Evolutionary conservation across 2,329 filamentous ascomycete genomes (phyloP), one percentile per base, ranked within the genome.

Genomic region (Teratosphaeria pseudoeucalypti): DNA sequence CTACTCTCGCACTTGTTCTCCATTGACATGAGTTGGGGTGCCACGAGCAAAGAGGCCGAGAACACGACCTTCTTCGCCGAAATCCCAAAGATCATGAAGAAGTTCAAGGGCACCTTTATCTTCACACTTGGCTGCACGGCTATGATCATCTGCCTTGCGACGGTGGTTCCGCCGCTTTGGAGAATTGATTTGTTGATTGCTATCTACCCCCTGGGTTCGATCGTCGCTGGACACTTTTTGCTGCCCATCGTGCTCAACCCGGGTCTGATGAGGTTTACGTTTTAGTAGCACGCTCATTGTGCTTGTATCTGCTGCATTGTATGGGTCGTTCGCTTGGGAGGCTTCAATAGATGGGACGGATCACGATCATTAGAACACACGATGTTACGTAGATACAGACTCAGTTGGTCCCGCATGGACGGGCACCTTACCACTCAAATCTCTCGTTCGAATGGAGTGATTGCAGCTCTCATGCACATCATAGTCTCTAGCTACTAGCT

Each of bases 251-350:
- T 77, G 59, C 72, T 86, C 62, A 86, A 86, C 65, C 84, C 84
- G 23, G 82, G 81, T 56, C 68, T 86, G 73, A 86, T 87, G 83
- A 77, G 79, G 68, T 84, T 85, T 67, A 82, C 79, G 53, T 85
- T 79, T 77, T 85, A 77, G 59, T 37, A 12, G 7, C 16, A 23
- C 23, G 16, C 9, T 6, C 43, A 23, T 16, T n/a, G 43, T 23
- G 43, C 5, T 11, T 2, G 19, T 23, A 19, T 49, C 23, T 23
- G 43, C 19, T 19, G 43, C 43, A 49, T 49, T 49, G 43, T 23
- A 23, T n/a, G 43, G 43, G 16, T 23, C 16, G 19, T n/a, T 23
- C 16, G 16, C 19, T 49, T 49, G 16, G 16, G 14, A 29, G n/a
- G 9, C 26, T 23, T 23, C 5, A 32, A 54, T 54, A 54, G 52